Conservation (phyloP, 2,329 filamentous ascomycete species). For the Ceratocystis huliohia region DNA sequence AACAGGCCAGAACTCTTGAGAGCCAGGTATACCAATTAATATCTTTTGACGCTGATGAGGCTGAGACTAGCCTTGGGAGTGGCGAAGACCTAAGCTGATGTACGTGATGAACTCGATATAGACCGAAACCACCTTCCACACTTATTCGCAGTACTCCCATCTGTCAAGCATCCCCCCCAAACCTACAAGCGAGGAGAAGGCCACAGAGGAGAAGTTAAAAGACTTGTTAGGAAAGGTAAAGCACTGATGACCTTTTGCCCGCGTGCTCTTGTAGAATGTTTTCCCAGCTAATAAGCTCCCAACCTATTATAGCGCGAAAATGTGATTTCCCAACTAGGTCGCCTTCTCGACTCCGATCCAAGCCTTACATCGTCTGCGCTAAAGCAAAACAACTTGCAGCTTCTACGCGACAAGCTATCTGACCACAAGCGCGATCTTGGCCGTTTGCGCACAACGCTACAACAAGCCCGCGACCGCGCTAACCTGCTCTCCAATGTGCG, state of each 20-base stretch:
- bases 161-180: constrained; percentile 67
- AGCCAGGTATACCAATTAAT: constrained; percentile 53
- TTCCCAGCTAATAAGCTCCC: constrained; percentile 19
- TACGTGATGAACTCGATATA: constrained; percentile 29
- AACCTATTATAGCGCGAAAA: constrained; percentile 54
- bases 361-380: constrained; percentile 75
- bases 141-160: constrained; percentile 82
- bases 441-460: constrained; percentile 59
- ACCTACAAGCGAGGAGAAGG: constrained; percentile 70
- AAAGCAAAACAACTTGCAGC: constrained; percentile 91
- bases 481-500: constrained; percentile 86
- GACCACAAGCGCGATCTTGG: constrained; percentile 75
- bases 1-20: constrained; percentile 80
- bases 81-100: constrained; percentile 18
- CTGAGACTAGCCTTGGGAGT: neutral
- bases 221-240: constrained; percentile 70
- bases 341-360: constrained; percentile 86
- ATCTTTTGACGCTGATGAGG: neutral
- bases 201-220: constrained; percentile 67
- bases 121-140: constrained; percentile 74
- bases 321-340: constrained; percentile 67
- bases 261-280: neutral
- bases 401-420: constrained; percentile 77
- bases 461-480: constrained; percentile 68
- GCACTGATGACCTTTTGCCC: constrained; percentile 11